A percentile compares a stretch with the other conserved stretches of the same genome.
These are phyloP conservation scores for Striga asiatica DNA, from an alignment of 257 asterid genomes.

Conservation along the genomic window DNA sequence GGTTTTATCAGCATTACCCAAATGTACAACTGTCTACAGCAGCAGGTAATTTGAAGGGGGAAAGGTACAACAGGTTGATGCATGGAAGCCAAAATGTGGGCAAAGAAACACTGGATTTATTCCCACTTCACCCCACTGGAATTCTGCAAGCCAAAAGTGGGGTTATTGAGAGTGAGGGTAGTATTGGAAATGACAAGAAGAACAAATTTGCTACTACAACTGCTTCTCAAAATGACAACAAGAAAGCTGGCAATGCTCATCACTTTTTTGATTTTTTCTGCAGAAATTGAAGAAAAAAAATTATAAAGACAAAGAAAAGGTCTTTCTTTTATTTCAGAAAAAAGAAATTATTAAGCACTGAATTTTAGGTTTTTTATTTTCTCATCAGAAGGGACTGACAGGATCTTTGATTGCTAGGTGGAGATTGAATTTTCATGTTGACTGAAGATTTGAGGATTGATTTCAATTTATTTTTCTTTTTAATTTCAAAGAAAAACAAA, in stretches of 20 bases:
- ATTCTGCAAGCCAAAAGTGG: slow-evolving; percentile 22
- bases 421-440: slow-evolving; percentile 8
- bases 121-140: slow-evolving; percentile 72
- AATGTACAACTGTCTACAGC: slow-evolving; percentile 34
- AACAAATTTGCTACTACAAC: slow-evolving; percentile 9
- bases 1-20: slow-evolving; percentile 26
- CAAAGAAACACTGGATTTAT: slow-evolving; percentile 61
- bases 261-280: slow-evolving; percentile 50
- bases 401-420: slow-evolving; percentile 16
- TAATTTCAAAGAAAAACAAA: no score
- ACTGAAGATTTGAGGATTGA: slow-evolving; percentile 16
- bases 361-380: slow-evolving; percentile 18
- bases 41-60: slow-evolving; percentile 18
- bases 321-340: slow-evolving; percentile 8
- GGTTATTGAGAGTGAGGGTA: no score
- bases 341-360: no score
- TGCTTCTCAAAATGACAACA: slow-evolving; percentile 7
- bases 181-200: background rate
- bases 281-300: slow-evolving; percentile 13
- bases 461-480: no score
- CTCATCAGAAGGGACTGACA: slow-evolving; percentile 23
- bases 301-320: no score
- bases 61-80: slow-evolving; percentile 20
- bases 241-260: slow-evolving; percentile 9
- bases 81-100: background rate